Evolutionary conservation across 495 filamentous ascomycete species (phyloP).

Genomic region (Eremomyces bilateralis): DNA sequence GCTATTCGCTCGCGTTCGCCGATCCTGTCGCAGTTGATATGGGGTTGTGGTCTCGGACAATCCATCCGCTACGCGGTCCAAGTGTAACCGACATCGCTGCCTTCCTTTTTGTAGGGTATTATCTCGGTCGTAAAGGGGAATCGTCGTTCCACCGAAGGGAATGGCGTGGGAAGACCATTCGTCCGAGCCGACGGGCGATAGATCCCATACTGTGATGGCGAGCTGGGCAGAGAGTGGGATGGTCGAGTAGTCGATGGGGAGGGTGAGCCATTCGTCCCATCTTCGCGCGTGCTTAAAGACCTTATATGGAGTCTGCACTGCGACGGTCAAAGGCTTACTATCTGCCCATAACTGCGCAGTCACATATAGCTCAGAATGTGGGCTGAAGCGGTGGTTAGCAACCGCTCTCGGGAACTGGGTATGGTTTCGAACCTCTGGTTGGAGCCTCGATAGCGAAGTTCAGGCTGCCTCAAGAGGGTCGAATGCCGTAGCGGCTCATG

Average conservation of each 20-base stretch:
- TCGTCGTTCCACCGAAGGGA: constrained; percentile 86
- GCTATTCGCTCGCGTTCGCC: constrained; percentile 27
- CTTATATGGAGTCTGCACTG: constrained; percentile 80
- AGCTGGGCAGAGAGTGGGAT: constrained; percentile 61
- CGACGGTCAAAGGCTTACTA: constrained; percentile 81
- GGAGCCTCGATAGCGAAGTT: constrained; percentile 69
- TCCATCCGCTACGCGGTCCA: constrained; percentile 69
- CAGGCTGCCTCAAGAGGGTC: constrained; percentile 49
- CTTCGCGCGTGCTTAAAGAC: constrained; percentile 55
- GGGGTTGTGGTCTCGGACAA: constrained; percentile 63
- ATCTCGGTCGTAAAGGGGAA: constrained; percentile 75
- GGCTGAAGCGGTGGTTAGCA: constrained; percentile 7
- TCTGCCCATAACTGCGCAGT: constrained; percentile 89
- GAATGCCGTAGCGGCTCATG: constrained; percentile 62
- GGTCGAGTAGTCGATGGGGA: constrained; percentile 64
- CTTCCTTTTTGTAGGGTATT: constrained; percentile 75
- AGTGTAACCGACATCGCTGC: constrained; percentile 74
- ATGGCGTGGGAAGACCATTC: constrained; percentile 49
- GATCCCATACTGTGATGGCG: constrained; percentile 88
- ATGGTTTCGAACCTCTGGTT: constrained; percentile 21
- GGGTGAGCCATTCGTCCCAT: constrained; percentile 91
- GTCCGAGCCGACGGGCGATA: constrained; percentile 52
- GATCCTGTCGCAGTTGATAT: constrained; percentile 28
- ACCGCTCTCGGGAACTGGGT: not conserved
- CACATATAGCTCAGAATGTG: constrained; percentile 73